Percentiles rank a stretch among this genome's conserved stretches.
phyloP scores from a whole-genome alignment of 2,329 filamentous ascomycete genomes.

The Fonsecaea nubica region DNA sequence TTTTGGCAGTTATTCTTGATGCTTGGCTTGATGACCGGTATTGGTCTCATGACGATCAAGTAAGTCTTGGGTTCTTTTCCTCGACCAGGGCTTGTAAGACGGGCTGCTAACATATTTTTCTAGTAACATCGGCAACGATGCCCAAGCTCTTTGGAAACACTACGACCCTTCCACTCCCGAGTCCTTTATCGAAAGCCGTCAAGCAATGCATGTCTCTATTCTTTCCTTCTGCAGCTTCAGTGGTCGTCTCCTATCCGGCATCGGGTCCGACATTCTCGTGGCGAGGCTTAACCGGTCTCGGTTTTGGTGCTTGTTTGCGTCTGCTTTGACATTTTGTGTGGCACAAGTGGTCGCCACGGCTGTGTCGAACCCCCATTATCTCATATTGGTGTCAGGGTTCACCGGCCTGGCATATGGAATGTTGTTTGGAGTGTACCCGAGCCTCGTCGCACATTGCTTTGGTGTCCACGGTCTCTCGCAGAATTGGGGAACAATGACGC shows the following conservation, averaged over 20 bases:
- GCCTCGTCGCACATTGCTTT: slow-evolving; percentile 86
- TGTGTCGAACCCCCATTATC: slow-evolving; percentile 76
- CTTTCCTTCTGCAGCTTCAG: slow-evolving; percentile 87
- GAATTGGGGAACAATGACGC: slow-evolving; percentile 95
- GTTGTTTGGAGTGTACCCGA: slow-evolving; percentile 91
- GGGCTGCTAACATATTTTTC: background rate
- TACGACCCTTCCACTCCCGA: slow-evolving; percentile 76
- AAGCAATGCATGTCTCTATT: slow-evolving; percentile 92
- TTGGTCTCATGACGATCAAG: slow-evolving; percentile 99
- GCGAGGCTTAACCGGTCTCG: slow-evolving; percentile 80
- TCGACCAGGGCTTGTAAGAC: background rate
- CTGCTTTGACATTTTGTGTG: slow-evolving; percentile 75
- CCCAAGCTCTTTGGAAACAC: slow-evolving; percentile 83
- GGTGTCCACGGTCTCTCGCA: slow-evolving; percentile 87
- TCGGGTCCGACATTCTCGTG: slow-evolving; percentile 88
- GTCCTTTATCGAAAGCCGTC: slow-evolving; percentile 77
- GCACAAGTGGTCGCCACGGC: slow-evolving; percentile 79
- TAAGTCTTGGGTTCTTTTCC: slow-evolving; percentile 57
- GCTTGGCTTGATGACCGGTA: slow-evolving; percentile 88
- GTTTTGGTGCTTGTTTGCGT: slow-evolving; percentile 86
- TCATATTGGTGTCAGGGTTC: slow-evolving; percentile 79
- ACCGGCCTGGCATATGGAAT: slow-evolving; percentile 92
- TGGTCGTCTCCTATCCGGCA: slow-evolving; percentile 80
- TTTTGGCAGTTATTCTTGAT: slow-evolving; percentile 92
- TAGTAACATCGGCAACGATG: slow-evolving; percentile 93